A percentile compares a stretch with the other conserved stretches of the same genome.
Evolutionary conservation across 768 basidiomycete genomes (phyloP).

Genomic region (Strobilomyces dryophilus): DNA sequence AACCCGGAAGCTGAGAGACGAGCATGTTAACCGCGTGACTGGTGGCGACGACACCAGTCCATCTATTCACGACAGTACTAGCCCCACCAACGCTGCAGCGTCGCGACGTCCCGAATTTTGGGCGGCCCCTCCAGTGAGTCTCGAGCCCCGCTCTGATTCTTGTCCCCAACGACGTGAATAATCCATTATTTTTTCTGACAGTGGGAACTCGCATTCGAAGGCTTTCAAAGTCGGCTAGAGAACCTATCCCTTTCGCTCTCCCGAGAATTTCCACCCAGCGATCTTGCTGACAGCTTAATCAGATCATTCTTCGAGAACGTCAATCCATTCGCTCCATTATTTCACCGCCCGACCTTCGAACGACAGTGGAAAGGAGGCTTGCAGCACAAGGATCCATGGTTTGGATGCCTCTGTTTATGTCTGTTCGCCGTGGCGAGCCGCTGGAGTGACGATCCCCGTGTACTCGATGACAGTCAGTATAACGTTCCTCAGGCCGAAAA

Average conservation of each 20-base stretch:
- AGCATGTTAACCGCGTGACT: slow-evolving; percentile 41
- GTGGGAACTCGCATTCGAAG: slow-evolving; percentile 62
- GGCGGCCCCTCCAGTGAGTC: slow-evolving; percentile 51
- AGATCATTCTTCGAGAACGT: slow-evolving; percentile 61
- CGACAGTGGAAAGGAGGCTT: slow-evolving; percentile 52
- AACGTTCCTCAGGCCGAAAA: slow-evolving; percentile 18
- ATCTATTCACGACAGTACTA: slow-evolving; percentile 17
- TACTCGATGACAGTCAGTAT: slow-evolving; percentile 37
- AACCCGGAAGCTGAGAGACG: slow-evolving; percentile 49
- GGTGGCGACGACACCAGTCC: slow-evolving; percentile 14
- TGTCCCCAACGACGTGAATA: background rate
- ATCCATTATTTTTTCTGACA: slow-evolving; percentile 18
- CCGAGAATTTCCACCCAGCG: slow-evolving; percentile 57
- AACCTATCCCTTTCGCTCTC: slow-evolving; percentile 32
- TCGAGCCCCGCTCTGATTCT: background rate
- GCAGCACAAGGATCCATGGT: slow-evolving; percentile 54
- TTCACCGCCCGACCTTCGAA: slow-evolving; percentile 70
- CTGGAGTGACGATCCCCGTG: slow-evolving; percentile 59
- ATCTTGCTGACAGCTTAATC: slow-evolving; percentile 57
- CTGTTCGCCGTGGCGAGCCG: slow-evolving; percentile 69
- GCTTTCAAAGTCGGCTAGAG: slow-evolving; percentile 29
- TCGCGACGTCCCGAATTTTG: slow-evolving; percentile 49
- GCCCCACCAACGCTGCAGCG: slow-evolving; percentile 20
- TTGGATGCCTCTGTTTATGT: slow-evolving; percentile 54
- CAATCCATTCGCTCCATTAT: slow-evolving; percentile 58